phyloP scores from a whole-genome alignment of 306 rosid genomes.

The Cotoneaster glaucophyllus region DNA sequence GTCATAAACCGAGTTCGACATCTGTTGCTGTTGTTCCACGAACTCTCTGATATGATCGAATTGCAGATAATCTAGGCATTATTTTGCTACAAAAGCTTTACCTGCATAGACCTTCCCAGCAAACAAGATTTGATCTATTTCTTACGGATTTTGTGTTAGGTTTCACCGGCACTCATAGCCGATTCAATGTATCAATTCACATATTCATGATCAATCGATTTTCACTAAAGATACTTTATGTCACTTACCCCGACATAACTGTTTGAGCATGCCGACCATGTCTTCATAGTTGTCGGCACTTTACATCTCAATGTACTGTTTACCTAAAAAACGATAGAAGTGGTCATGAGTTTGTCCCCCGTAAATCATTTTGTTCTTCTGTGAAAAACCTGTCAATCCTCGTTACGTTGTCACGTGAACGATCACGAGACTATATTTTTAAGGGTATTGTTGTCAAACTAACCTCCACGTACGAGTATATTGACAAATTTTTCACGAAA shows the following conservation, averaged over 20 bases:
- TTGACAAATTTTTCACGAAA: no score
- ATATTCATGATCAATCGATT: constrained; percentile 24
- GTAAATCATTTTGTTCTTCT: no score
- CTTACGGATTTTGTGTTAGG: constrained; percentile 8
- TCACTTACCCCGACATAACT: constrained; percentile 48
- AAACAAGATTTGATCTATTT: background rate
- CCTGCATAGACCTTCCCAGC: background rate
- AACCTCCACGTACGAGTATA: no score
- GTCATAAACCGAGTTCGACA: background rate
- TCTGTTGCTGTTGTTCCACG: background rate
- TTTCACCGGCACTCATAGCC: constrained; percentile 14
- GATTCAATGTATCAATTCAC: constrained; percentile 38
- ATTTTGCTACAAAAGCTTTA: background rate
- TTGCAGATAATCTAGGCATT: background rate
- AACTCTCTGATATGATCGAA: background rate
- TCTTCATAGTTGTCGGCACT: constrained; percentile 44
- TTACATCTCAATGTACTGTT: constrained; percentile 35
- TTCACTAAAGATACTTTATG: constrained; percentile 47
- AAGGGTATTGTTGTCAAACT: no score
- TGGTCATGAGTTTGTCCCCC: no score
- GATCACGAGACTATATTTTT: no score
- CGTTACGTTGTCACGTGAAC: no score
- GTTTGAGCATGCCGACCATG: constrained; percentile 63
- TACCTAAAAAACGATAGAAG: background rate
- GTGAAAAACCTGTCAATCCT: no score